Conservation (phyloP, 225 moss, liverwort and hornwort species). For the Neckera pumila region DNA sequence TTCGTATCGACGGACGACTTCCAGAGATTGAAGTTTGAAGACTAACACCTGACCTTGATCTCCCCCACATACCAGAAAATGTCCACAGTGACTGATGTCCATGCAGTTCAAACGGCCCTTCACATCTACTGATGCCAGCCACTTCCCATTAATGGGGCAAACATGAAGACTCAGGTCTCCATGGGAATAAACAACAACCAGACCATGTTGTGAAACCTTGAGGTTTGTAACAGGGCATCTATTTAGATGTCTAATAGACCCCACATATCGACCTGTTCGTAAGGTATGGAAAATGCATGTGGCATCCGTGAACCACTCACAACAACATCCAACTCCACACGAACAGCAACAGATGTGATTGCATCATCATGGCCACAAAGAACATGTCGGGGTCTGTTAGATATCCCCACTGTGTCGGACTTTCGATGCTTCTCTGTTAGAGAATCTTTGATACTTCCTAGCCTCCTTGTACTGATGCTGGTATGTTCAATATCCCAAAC, state of each 20-base stretch:
- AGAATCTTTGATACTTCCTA: constrained; percentile 37
- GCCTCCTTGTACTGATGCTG: constrained; percentile 23
- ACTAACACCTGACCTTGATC: constrained; percentile 70
- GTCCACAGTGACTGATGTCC: constrained; percentile 70
- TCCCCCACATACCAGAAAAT: constrained; percentile 68
- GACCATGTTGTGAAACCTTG: constrained; percentile 65
- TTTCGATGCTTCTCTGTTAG: constrained; percentile 50
- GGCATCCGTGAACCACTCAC: constrained; percentile 70
- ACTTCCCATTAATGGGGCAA: constrained; percentile 63
- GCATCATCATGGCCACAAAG: constrained; percentile 78
- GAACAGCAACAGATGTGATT: constrained; percentile 64
- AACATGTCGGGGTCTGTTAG: constrained; percentile 77
- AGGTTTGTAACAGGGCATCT: constrained; percentile 46
- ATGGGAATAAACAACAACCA: constrained; percentile 57
- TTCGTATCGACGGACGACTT: constrained; percentile 63
- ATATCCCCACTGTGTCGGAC: constrained; percentile 52
- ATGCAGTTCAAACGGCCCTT: constrained; percentile 71
- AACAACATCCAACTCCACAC: constrained; percentile 65
- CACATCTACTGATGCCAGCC: constrained; percentile 48
- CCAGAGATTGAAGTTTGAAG: constrained; percentile 50
- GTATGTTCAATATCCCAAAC: constrained; percentile 74
- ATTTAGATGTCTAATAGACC: constrained; percentile 57
- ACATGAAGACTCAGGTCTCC: constrained; percentile 64
- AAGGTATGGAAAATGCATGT: constrained; percentile 70
- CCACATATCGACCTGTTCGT: constrained; percentile 53